Evolutionary conservation across 441 rosid genomes (phyloP), one percentile per base, ranked within the genome.

Genomic region (Gossypium davidsonii): DNA sequence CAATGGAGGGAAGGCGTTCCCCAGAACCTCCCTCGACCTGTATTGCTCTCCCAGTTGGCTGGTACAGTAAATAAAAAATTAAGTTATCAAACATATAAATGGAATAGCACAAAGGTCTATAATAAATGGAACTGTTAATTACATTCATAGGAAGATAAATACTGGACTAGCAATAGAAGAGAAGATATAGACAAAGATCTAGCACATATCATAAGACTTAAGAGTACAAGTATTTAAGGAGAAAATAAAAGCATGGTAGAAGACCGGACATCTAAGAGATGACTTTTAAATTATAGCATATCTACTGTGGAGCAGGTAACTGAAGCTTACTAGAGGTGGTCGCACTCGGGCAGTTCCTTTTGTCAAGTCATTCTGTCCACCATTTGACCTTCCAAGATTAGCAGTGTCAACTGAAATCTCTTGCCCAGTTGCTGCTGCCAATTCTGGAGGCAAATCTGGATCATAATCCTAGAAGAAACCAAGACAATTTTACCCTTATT

Each of bases 21-120:
- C 95, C 93, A 78, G 55, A 84, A 72, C 98, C 98, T 76, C 82
- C 82, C 83, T 91, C 99, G 70, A 95, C 99, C 80, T 91, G 99
- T 82, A 95, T 95, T 34, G 98, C 88, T 84, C 98, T 86, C 75
- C 99, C 99, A 69, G 97, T 85, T 70, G 99, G 99, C 99, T 95
- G 85, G 74, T 55, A 79, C 37, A 31, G 48, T 48, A 39, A 34
- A 55, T 28, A 15, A 61, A 61, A 15, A n/a, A 7, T 58, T 48
- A 72, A 63, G 37, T 70, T 42, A 60, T 37, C 11, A 44, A 44
- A 58, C 55, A 37, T 25, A 71, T 26, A 57, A 53, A 74, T 5
- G 49, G 64, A 52, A 70, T 55, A 49, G 15, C 52, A 60, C 14
- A 61, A 25, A 18, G 31, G 28, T 42, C 66, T 59, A 69, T 37